Percentiles rank a stretch among this genome's conserved stretches.
These are phyloP conservation scores for Posidonia oceanica DNA, from an alignment of 116 monocot genomes.

Conservation along the genomic window DNA sequence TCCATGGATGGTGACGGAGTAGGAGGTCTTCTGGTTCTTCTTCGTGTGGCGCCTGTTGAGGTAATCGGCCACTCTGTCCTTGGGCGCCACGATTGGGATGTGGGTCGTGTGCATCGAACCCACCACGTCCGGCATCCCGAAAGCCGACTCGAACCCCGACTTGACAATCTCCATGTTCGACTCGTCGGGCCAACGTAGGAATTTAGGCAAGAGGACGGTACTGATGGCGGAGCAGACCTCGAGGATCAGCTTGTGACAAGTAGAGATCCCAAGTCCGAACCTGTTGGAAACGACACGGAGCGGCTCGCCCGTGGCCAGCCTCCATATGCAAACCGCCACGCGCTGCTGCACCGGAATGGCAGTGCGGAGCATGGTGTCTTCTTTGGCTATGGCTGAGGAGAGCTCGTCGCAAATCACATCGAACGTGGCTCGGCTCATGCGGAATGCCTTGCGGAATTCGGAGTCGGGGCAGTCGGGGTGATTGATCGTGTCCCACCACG, in stretches of 20 bases:
- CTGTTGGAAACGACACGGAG: constrained; percentile 71
- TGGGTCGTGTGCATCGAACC: constrained; percentile 88
- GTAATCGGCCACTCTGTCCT: constrained; percentile 45
- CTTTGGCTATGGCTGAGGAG: constrained; percentile 54
- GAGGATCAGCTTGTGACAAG: constrained; percentile 83
- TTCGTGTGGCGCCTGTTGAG: constrained; percentile 74
- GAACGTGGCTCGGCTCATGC: constrained; percentile 36
- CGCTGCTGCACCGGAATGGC: constrained; percentile 83
- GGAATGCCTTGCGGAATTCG: constrained; percentile 28
- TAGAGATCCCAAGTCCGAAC: constrained; percentile 89
- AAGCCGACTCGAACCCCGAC: constrained; percentile 22
- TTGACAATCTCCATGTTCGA: constrained; percentile 13
- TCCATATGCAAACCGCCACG: constrained; percentile 69
- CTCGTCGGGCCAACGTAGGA: constrained; percentile 49
- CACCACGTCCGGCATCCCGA: constrained; percentile 60
- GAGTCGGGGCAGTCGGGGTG: constrained; percentile 38
- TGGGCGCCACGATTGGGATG: constrained; percentile 75
- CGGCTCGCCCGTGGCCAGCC: constrained; percentile 76
- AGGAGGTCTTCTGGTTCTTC: constrained; percentile 69
- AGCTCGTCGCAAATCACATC: constrained; percentile 56
- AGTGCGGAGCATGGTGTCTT: constrained; percentile 68
- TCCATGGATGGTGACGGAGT: constrained; percentile 80
- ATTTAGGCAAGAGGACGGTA: constrained; percentile 57
- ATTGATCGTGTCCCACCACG: constrained; percentile 50
- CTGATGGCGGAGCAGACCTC: constrained; percentile 81